These are phyloP conservation scores for Leccinellum rugosiceps DNA, from an alignment of 768 basidiomycete species.

Conservation along the genomic window DNA sequence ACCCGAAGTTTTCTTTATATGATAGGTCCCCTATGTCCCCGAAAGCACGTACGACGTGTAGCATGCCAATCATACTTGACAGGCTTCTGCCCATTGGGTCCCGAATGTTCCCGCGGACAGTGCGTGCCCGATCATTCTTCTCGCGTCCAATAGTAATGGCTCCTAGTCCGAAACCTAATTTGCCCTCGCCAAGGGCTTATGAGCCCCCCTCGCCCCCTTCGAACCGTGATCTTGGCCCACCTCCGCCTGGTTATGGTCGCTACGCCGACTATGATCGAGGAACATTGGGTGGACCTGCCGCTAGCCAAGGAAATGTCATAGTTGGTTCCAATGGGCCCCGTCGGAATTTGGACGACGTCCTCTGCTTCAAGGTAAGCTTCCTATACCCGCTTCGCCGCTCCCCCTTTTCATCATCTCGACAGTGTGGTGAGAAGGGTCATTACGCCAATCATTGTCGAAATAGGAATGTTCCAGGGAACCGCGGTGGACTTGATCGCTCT, in stretches of 20 bases:
- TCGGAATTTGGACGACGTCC: conserved; percentile 77
- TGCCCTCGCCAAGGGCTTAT: conserved; percentile 71
- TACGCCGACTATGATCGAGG: conserved; percentile 73
- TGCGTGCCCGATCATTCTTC: conserved; percentile 40
- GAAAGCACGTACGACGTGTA: conserved; percentile 90
- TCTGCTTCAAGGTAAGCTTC: conserved; percentile 76
- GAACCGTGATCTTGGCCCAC: conserved; percentile 79
- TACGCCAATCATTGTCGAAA: conserved; percentile 94
- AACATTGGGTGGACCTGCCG: conserved; percentile 30
- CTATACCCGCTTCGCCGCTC: background rate
- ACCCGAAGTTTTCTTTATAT: conserved; percentile 7
- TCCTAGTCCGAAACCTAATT: conserved; percentile 69
- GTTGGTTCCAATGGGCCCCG: conserved; percentile 43
- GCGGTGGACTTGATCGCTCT: conserved; percentile 71
- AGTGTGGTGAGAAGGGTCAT: conserved; percentile 93
- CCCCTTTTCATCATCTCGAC: conserved; percentile 9
- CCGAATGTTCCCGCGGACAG: conserved; percentile 88
- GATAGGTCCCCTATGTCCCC: conserved; percentile 79
- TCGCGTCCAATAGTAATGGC: conserved; percentile 7
- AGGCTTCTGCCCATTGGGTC: conserved; percentile 89
- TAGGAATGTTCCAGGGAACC: conserved; percentile 85
- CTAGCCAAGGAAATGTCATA: conserved; percentile 24
- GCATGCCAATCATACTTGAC: conserved; percentile 89
- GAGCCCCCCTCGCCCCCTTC: conserved; percentile 74
- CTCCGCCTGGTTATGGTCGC: conserved; percentile 88